Evolutionary conservation across 179 eudicot genomes (phyloP), one percentile per base, ranked within the genome.

Genomic region (Patellifolia procumbens): DNA sequence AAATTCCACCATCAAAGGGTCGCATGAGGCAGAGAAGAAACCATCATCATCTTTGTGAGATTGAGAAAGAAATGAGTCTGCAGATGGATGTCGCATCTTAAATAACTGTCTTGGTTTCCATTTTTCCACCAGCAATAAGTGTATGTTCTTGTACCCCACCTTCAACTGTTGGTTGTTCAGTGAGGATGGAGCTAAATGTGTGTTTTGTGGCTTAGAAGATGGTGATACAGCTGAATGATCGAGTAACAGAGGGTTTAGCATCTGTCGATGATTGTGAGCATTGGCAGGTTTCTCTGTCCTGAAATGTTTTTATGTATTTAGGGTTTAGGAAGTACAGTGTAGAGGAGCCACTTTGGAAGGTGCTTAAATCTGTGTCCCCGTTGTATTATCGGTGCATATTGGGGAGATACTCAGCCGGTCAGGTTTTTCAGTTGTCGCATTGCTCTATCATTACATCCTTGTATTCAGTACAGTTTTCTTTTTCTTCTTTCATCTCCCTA

Each of bases 241-340:
- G 39, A 31, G 72, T 71, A 64, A 29, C 68, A 35, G 31, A 22
- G 68, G 53, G 26, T 28, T 11, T 64, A 63, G 22, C 31, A 53
- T 52, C 72, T 72, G 58, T 65, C 32, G 3, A n/a, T 59, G 70
- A 35, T 49, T 32, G 71, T 48, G 60, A 60, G 49, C 74, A 53
- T 52, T 68, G 75, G 39, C 78, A 53, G 72, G 72, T 55, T 22
- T 73, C 35, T 52, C 35, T 37, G 39, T 32, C 73, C 31, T 37
- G 26, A 10, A 31, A 26, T 42, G 76, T 68, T 32, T 68, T 85
- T 72, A 74, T 86, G 86, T 86, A 81, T 77, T n/a, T 83, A 81
- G 82, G 73, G 68, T 68, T 83, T 52, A 52, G 75, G 59, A 75
- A 68, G 81, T 78, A 49, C 81, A 75, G 82, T 56, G 64, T 68